Evolutionary conservation across 2,329 filamentous ascomycete genomes (phyloP), one percentile per base, ranked within the genome.

Genomic region (Fusarium decemcellulare): DNA sequence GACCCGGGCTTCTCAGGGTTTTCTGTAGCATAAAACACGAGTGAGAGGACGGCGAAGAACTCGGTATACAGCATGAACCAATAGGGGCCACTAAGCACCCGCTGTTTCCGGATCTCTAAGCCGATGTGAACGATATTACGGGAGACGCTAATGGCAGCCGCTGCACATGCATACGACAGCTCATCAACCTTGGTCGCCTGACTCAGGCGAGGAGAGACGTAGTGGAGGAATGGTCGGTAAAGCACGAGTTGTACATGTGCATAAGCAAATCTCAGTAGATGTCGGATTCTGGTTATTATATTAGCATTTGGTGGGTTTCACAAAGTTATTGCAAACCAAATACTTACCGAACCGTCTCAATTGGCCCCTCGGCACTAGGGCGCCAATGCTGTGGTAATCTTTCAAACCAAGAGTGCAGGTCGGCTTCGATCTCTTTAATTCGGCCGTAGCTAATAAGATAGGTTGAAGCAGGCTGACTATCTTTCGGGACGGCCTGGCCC

Each of bases 31-130:
- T 92, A 95, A 75, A 93, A 96, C 1, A 95, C 85, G 47, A 96
- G 83, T 0, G 93, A 93, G 34, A 96, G 83, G 34, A 95, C 92
- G 14, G 92, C 91, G 76, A 94, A 95, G 80, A 94, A 95, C 15
- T 93, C 92, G 3, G 92, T 94, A 76, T 94, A 95, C 76, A 95
- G 89, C 71, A 93, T 92, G 76, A 95, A 95, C 93, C 93, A 96
- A 78, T 94, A 95, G 0, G 93, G 92, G 1, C 93, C 93, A 66
- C 92, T 91, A n/a, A 96, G 83, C 8, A 93, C 84, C 5, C 91
- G 88, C 73, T 91, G 88, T 76, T 90, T 91, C 70, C 92, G 90
- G 83, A 95, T 95, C 74, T 94, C 91, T 23, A 90, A 86, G 6
- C 91, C 92, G 62, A 95, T 93, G 74, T 95, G 92, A 36, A 96